Evolutionary conservation across 2,329 filamentous ascomycete species (phyloP).

Genomic region (Metarhizium robertsii): DNA sequence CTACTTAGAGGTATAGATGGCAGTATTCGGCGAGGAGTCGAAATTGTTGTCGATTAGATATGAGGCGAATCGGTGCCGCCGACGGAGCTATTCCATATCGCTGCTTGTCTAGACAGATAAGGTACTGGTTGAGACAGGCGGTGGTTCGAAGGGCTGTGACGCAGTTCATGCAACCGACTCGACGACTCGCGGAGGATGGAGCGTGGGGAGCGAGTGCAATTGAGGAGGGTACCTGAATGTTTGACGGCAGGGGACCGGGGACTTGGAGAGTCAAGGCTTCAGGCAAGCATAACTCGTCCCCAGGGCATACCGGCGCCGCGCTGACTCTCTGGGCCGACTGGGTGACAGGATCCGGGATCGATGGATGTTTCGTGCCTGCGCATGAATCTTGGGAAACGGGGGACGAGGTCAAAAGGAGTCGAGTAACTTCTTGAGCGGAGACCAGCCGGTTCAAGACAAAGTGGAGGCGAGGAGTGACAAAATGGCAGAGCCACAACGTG

Average conservation of each 20-base stretch:
- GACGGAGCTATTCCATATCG: constrained; percentile 2
- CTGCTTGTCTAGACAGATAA: background rate
- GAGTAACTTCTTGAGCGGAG: background rate
- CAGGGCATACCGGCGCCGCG: background rate
- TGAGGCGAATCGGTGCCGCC: background rate
- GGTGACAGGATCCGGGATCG: background rate
- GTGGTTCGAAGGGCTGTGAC: background rate
- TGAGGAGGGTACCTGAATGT: background rate
- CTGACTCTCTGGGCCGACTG: background rate
- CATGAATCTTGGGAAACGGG: background rate
- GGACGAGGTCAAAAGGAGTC: constrained; percentile 1
- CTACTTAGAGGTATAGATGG: too few species aligned
- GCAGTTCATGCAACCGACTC: constrained; percentile 1
- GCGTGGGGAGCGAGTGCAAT: background rate
- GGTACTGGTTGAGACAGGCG: background rate
- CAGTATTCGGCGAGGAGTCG: too few species aligned
- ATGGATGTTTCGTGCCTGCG: background rate
- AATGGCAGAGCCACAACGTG: too few species aligned
- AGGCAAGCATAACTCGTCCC: background rate
- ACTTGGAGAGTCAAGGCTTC: background rate
- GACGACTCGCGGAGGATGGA: background rate
- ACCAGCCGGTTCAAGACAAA: background rate
- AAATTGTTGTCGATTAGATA: background rate
- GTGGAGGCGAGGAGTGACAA: background rate
- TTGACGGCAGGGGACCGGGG: background rate